Percentiles rank a stretch among this genome's conserved stretches.
These are phyloP conservation scores for Croton laevigatus DNA, from an alignment of 441 rosid genomes.

Conservation along the genomic window DNA sequence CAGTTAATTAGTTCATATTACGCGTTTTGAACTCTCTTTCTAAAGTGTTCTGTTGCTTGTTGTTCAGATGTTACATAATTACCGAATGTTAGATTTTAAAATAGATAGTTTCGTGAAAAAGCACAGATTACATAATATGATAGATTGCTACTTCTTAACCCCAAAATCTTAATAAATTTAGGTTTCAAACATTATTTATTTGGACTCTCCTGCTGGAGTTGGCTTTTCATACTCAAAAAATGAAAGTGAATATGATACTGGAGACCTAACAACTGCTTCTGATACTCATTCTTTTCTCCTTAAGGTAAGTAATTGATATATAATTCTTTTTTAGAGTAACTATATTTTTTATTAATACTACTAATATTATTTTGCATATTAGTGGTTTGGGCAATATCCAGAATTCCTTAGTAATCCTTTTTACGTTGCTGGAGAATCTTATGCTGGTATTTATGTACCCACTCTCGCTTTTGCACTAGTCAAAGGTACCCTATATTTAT, in stretches of 20 bases:
- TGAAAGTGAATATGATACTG: constrained; percentile 31
- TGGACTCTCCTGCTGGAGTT: constrained; percentile 62
- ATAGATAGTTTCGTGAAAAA: no score
- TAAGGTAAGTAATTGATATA: constrained; percentile 30
- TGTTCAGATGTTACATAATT: no score
- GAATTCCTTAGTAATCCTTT: constrained; percentile 56
- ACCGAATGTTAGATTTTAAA: no score
- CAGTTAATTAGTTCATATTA: no score
- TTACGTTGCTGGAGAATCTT: constrained; percentile 61
- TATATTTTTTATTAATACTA: neutral
- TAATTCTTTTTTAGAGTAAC: neutral
- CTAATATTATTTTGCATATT: neutral
- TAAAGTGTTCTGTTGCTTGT: no score
- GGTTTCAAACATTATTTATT: constrained; percentile 57
- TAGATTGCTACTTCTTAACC: no score
- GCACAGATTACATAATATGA: no score
- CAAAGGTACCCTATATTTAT: constrained; percentile 32
- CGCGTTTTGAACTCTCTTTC: no score
- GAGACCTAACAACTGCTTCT: constrained; percentile 45
- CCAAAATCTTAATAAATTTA: constrained; percentile 18
- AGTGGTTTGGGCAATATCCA: constrained; percentile 55
- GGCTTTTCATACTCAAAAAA: constrained; percentile 48
- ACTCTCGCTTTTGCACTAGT: constrained; percentile 48
- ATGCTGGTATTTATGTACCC: constrained; percentile 62
- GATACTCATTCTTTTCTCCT: constrained; percentile 53